These are phyloP conservation scores for Dryadomyces quercus-mongolicae DNA, from an alignment of 2,329 filamentous ascomycete genomes.

Conservation along the genomic window DNA sequence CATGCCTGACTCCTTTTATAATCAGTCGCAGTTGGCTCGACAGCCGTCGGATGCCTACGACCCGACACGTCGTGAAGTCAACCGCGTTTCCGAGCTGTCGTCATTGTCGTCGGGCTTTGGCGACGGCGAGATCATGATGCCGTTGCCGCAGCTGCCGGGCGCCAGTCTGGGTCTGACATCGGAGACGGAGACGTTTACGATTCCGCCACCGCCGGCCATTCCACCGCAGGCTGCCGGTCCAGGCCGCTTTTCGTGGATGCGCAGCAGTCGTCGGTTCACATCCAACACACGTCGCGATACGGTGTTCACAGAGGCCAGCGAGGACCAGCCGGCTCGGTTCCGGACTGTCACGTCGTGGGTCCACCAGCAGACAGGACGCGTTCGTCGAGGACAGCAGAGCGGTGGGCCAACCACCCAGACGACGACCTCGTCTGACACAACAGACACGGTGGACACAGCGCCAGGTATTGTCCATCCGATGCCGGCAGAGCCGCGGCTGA, in stretches of 20 bases:
- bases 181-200: neutral
- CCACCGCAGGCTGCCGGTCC: constrained; percentile 4
- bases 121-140: constrained; percentile 39
- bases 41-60: constrained; percentile 24
- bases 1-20: constrained; percentile 25
- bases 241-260: constrained; percentile 11
- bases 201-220: neutral
- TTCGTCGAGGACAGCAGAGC: constrained; percentile 34
- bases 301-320: constrained; percentile 37
- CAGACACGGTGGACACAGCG: constrained; percentile 10
- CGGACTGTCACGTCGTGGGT: constrained; percentile 52
- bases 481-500: constrained; percentile 33
- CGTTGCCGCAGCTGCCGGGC: constrained; percentile 17
- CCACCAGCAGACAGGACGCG: constrained; percentile 45
- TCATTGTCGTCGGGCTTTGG: constrained; percentile 54
- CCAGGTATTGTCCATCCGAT: constrained; percentile 20
- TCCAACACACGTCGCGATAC: constrained; percentile 29
- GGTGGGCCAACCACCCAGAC: no score
- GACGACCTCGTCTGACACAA: no score
- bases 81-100: constrained; percentile 38
- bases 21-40: constrained; percentile 25
- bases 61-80: constrained; percentile 21
- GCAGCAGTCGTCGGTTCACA: neutral
- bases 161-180: constrained; percentile 2
- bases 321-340: constrained; percentile 43